These are phyloP conservation scores for Dendrostoma leiphaemia DNA, from an alignment of 2,329 filamentous ascomycete genomes.

Conservation along the genomic window DNA sequence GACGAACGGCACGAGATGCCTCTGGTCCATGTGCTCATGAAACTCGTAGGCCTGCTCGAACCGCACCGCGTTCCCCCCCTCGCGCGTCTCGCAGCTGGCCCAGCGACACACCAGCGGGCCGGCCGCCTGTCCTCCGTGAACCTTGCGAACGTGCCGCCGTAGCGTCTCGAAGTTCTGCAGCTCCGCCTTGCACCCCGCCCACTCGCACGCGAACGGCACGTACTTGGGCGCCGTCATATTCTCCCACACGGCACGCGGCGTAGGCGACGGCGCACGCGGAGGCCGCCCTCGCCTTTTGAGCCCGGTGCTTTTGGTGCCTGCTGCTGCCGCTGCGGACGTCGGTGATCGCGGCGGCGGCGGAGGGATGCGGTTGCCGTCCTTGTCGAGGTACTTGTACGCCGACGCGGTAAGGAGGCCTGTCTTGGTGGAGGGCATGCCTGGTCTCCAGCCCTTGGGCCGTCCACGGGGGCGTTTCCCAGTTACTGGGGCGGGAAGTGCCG, in stretches of 20 bases:
- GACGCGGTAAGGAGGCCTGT: neutral
- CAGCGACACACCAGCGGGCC: conserved; percentile 34
- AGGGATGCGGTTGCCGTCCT: neutral
- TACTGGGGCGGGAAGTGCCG: neutral
- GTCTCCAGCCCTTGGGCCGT: conserved; percentile 19
- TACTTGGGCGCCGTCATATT: conserved; percentile 38
- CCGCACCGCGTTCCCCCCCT: conserved; percentile 15
- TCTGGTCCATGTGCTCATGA: conserved; percentile 48
- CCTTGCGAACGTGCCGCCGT: conserved; percentile 47
- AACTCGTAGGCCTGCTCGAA: conserved; percentile 32
- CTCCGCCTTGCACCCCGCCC: conserved; percentile 57
- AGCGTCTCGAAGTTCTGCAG: conserved; percentile 62
- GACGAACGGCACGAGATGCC: conserved; percentile 50
- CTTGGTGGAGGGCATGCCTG: conserved; percentile 17
- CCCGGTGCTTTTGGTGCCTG: conserved; percentile 8
- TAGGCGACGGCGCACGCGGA: conserved; percentile 15
- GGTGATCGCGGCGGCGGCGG: neutral
- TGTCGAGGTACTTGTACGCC: neutral
- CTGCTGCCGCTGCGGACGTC: neutral
- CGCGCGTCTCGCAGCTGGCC: conserved; percentile 33
- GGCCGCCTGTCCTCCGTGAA: conserved; percentile 40
- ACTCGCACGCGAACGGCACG: conserved; percentile 57
- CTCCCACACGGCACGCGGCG: conserved; percentile 20
- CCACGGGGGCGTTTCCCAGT: conserved; percentile 12
- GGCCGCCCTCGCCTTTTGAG: conserved; percentile 28